These are phyloP conservation scores for Monosporascus sp. DNA, from an alignment of 2,329 filamentous ascomycete species.

Conservation along the genomic window DNA sequence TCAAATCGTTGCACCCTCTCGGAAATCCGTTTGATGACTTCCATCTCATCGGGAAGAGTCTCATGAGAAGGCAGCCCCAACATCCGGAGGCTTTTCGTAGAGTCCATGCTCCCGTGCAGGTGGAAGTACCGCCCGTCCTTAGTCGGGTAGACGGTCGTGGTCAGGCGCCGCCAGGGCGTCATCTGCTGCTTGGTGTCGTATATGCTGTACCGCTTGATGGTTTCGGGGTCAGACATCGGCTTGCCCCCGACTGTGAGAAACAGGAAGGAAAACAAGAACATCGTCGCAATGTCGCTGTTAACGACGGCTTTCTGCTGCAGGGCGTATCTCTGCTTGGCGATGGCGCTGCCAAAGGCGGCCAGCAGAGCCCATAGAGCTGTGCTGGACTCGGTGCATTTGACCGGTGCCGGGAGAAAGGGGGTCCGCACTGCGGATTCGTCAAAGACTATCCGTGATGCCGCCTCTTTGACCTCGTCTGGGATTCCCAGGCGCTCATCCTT, in stretches of 20 bases:
- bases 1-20: conserved; percentile 20
- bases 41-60: conserved; percentile 22
- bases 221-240: conserved; percentile 12
- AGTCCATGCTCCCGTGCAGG: conserved; percentile 28
- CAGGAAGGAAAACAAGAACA: conserved; percentile 25
- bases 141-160: conserved; percentile 30
- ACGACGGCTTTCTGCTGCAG: conserved; percentile 17
- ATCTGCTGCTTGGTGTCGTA: conserved; percentile 20
- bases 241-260: conserved; percentile 18
- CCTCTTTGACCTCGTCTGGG: conserved; percentile 14
- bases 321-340: conserved; percentile 15
- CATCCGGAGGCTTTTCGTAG: conserved; percentile 25
- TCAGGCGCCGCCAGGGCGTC: conserved; percentile 24
- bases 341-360: conserved; percentile 22
- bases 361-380: conserved; percentile 25
- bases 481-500: conserved; percentile 19
- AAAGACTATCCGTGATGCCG: conserved; percentile 19
- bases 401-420: conserved; percentile 23
- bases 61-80: conserved; percentile 22
- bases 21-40: conserved; percentile 20
- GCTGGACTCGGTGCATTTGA: conserved; percentile 25
- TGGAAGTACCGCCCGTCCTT: conserved; percentile 30
- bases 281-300: conserved; percentile 22
- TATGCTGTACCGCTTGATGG: conserved; percentile 15
- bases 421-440: conserved; percentile 12